A percentile compares a stretch with the other conserved stretches of the same genome.
Conservation (phyloP, 176 grass and related monocot genomes). For the Bothriochloa decipiens region DNA sequence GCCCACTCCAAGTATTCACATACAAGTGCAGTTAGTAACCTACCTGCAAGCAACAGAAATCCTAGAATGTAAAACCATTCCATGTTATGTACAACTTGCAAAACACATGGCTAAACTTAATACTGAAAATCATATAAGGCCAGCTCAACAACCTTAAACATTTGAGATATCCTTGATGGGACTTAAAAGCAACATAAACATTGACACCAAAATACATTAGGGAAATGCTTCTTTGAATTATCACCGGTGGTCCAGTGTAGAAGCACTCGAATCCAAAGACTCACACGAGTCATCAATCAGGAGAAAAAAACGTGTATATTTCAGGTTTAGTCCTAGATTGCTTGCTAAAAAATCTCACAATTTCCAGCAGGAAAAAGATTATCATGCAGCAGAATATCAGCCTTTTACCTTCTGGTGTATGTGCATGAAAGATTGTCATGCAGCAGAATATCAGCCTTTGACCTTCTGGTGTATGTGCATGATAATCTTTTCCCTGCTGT, state of each 20-base stretch:
- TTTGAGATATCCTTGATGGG: slow-evolving; percentile 3
- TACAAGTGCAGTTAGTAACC: slow-evolving; percentile 87
- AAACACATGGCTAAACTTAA: neutral
- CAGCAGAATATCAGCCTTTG: no score
- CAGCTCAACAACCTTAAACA: neutral
- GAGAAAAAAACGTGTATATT: no score
- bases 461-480: no score
- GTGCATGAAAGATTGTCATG: no score
- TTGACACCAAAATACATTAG: no score
- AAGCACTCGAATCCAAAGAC: no score
- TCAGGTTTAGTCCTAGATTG: neutral
- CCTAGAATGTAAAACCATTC: slow-evolving; percentile 34
- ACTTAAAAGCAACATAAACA: neutral
- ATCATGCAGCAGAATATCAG: slow-evolving; percentile 1
- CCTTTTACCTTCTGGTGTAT: neutral
- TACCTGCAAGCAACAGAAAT: slow-evolving; percentile 62
- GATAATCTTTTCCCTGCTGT: no score
- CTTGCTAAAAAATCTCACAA: slow-evolving; percentile 8
- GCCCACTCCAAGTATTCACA: slow-evolving; percentile 99
- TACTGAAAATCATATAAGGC: neutral
- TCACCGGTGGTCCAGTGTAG: no score
- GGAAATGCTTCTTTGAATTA: no score
- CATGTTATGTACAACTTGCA: slow-evolving; percentile 18
- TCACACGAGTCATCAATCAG: no score
- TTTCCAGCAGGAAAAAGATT: neutral